Evolutionary conservation across 495 filamentous ascomycete species (phyloP), one percentile per base, ranked within the genome.

Genomic region (Annulohypoxylon bovei): DNA sequence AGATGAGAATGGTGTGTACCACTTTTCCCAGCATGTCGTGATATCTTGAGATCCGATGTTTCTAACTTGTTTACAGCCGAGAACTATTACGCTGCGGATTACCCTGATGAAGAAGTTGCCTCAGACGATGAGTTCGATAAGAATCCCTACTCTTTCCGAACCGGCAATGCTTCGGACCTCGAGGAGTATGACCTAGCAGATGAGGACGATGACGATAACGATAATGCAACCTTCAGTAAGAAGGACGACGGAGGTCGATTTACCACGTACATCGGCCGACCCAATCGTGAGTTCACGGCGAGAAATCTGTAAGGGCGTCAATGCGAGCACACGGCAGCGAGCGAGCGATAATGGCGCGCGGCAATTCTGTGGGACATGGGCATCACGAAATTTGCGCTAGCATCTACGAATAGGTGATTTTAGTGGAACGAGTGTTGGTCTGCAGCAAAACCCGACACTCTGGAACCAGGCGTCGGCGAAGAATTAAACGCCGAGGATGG

Each of bases 51-150:
- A n/a, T n/a, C n/a, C n/a, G 35, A 27, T 18, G 35, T 9, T 52
- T 49, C 62, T 42, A 49, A 76, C 62, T 12, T 12, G 33, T 37
- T 39, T 59, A n/a, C 49, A 87, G 85, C 84, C 39, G 85, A 88
- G 71, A 83, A 86, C 70, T 82, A 86, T 65, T 85, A 86, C 57
- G 74, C 82, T 0, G 80, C 82, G 7, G 85, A 88, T 42, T 88
- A 88, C 46, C 85, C 85, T 6, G 85, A 88, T 35, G 85, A 88
- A 20, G 85, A 88, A 47, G 80, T 88, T 12, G 84, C 81, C 5
- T 83, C 82, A 52, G 84, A 86, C 57, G 85, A 88, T 66, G 84
- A 87, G 60, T 83, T 77, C 50, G 81, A 71, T 40, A 71, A 74
- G 0, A 80, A 85, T 47, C 68, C 85, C 4, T 86, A 85, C 58